Evolutionary conservation across 1,284 basidiomycete genomes (phyloP), one percentile per base, ranked within the genome.

Genomic region (Ceratobasidium sp.): DNA sequence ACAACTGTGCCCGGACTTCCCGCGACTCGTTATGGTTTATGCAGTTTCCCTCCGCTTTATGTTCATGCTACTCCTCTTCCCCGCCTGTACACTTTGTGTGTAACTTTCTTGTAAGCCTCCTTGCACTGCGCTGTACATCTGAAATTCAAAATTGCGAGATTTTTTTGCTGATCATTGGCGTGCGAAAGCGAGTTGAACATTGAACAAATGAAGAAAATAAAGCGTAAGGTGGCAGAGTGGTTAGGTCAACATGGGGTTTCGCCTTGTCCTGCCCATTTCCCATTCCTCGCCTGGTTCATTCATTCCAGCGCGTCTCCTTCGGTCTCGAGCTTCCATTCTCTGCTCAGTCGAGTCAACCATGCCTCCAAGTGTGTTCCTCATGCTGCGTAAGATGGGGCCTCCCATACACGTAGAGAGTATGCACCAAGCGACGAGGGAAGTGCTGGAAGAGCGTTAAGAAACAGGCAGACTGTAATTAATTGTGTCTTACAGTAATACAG

Each of bases 221-320:
- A n/a, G n/a, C n/a, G n/a, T n/a, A n/a, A n/a, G n/a, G n/a, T 14
- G 21, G 26, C 13, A 47, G n/a, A 46, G 13, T 23, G 14, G 38
- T 30, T 26, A 70, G 23, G 67, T 70, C 23, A 70, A 59, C 67
- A 70, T 70, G n/a, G 67, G 54, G 32, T 23, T 32, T 2, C 55
- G 67, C 26, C 67, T 50, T 23, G 64, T 57, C 26, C 67, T 70
- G 43, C 67, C 67, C 67, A 70, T 70, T 43, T 70, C 67, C 67
- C 67, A 70, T 43, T 59, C 67, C 35, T 70, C 67, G n/a, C 38
- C 67, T 18, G 67, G 55, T 8, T 70, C 67, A 30, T 55, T 28
- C 32, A 70, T 59, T 49, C 67, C 67, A 38, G 54, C 67, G 26
- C 67, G 67, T 49, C 55, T 54, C 41, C 67, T 58, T 14, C 46